phyloP scores from a whole-genome alignment of 495 filamentous ascomycete species.

The Penicillium lagena region DNA sequence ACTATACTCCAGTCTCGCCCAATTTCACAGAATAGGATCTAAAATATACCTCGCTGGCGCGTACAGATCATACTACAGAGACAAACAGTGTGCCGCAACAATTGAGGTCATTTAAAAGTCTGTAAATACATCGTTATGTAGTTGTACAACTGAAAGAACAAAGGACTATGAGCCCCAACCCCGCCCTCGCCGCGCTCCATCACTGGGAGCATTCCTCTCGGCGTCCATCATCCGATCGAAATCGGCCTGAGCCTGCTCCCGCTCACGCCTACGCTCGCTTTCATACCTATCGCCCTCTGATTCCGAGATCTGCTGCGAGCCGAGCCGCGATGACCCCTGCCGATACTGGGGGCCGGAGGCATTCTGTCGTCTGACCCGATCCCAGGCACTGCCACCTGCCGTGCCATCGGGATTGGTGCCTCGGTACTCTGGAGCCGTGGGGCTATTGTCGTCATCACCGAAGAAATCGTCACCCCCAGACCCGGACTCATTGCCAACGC shows the following conservation, averaged over 20 bases:
- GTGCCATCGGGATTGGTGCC: conserved; percentile 8
- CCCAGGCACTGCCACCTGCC: conserved; percentile 30
- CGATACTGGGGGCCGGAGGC: conserved; percentile 3
- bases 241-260: conserved; percentile 30
- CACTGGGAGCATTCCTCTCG: conserved; percentile 23
- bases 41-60: too few relatives aligned
- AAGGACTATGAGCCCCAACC: conserved; percentile 18
- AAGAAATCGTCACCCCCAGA: conserved; percentile 19
- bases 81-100: too few relatives aligned
- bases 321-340: conserved; percentile 1
- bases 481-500: background rate
- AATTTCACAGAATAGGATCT: too few relatives aligned
- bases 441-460: conserved; percentile 33
- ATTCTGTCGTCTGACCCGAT: conserved; percentile 30
- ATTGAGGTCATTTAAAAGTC: background rate
- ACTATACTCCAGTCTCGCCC: too few relatives aligned
- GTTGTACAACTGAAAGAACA: background rate
- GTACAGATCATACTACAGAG: too few relatives aligned
- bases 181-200: conserved; percentile 6
- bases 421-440: conserved; percentile 31
- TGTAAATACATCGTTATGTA: background rate
- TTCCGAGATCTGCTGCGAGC: background rate
- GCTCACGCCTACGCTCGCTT: conserved; percentile 14
- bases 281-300: conserved; percentile 1
- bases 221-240: conserved; percentile 38